A percentile compares a stretch with the other conserved stretches of the same genome.
These are phyloP conservation scores for Calonectria naviculata DNA, from an alignment of 2,329 filamentous ascomycete species.

Conservation along the genomic window DNA sequence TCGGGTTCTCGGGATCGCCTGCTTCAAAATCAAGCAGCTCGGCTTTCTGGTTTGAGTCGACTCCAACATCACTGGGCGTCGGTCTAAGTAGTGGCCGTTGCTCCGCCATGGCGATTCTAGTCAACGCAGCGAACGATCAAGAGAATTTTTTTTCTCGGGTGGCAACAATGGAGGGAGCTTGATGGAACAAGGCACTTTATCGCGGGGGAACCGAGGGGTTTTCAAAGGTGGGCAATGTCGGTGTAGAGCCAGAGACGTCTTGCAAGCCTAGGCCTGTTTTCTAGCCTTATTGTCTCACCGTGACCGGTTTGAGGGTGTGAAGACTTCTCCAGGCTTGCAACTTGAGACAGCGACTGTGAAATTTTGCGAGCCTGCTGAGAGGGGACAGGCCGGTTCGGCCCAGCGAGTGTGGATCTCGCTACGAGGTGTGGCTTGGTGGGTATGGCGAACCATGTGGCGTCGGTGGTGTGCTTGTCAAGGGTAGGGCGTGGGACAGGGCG, in stretches of 20 bases:
- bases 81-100: not conserved
- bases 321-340: not conserved
- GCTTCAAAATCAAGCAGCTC: conserved; percentile 3
- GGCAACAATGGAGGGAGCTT: not conserved
- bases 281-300: not conserved
- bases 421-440: not conserved
- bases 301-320: not conserved
- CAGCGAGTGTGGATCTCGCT: not conserved
- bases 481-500: not conserved
- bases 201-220: not conserved
- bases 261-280: not conserved
- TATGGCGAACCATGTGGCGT: not conserved
- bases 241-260: not conserved
- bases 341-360: not conserved
- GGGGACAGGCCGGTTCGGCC: not conserved
- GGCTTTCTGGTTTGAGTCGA: not conserved
- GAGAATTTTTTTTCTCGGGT: not conserved
- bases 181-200: no score
- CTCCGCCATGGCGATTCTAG: not conserved
- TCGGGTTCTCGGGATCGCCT: conserved; percentile 54
- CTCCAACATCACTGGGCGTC: not conserved
- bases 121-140: not conserved
- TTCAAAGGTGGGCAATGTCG: not conserved
- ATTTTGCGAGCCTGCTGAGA: not conserved
- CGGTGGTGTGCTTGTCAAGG: not conserved